A percentile compares a stretch with the other conserved stretches of the same genome.
Conservation (phyloP, 2,329 filamentous ascomycete genomes). For the Colletotrichum sp. region DNA sequence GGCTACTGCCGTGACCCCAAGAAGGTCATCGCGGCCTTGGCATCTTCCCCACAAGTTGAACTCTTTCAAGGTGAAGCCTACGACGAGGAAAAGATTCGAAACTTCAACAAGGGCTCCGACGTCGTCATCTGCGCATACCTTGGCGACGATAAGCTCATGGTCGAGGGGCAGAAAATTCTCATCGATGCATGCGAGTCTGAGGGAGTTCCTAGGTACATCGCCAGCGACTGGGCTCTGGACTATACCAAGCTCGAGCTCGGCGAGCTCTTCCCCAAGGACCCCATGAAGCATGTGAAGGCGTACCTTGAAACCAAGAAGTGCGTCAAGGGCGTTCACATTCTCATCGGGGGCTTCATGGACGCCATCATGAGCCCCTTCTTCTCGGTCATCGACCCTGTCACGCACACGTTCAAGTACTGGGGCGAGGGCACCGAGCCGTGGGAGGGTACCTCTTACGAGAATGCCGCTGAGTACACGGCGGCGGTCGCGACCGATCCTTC, state of each 20-base stretch:
- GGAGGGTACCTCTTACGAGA: constrained; percentile 40
- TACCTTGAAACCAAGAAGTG: constrained; percentile 40
- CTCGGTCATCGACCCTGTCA: constrained; percentile 24
- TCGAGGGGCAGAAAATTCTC: constrained; percentile 43
- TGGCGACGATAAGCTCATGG: constrained; percentile 41
- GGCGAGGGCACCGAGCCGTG: constrained; percentile 38
- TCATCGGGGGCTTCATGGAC: constrained; percentile 43
- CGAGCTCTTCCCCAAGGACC: constrained; percentile 40
- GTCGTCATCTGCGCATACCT: constrained; percentile 45
- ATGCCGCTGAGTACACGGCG: constrained; percentile 39
- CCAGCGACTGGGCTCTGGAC: constrained; percentile 45
- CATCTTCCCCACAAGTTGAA: constrained; percentile 18
- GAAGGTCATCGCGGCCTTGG: constrained; percentile 25
- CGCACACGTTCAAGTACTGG: constrained; percentile 34
- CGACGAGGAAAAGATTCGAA: constrained; percentile 25
- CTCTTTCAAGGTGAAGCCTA: constrained; percentile 30
- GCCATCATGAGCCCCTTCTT: constrained; percentile 31
- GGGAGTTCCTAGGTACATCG: constrained; percentile 41
- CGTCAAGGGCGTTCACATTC: constrained; percentile 42
- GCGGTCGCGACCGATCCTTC: neutral
- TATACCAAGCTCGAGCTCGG: constrained; percentile 41
- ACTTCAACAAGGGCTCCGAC: constrained; percentile 33
- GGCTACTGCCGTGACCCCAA: constrained; percentile 32
- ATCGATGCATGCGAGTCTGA: constrained; percentile 42
- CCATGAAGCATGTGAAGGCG: constrained; percentile 41